Evolutionary conservation across 73 alveolate species (phyloP).

Genomic region (Tetrahymena elliotti): DNA sequence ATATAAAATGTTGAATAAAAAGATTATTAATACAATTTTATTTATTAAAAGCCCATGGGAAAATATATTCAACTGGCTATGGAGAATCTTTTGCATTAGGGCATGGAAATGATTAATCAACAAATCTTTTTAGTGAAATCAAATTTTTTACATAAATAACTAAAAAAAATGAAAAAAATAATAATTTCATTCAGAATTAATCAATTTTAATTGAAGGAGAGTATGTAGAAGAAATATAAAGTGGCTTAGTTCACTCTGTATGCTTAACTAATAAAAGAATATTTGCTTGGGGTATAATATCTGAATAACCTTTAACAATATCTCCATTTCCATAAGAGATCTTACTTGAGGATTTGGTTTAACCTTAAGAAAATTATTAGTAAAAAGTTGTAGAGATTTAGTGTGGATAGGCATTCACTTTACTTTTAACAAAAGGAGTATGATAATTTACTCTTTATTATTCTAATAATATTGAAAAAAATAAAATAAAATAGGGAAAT

Average conservation of each 20-base stretch:
- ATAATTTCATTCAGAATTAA: neutral
- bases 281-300: constrained; percentile 19
- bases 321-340: neutral
- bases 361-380: neutral
- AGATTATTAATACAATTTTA: neutral
- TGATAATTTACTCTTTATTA: neutral
- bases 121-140: constrained; percentile 3
- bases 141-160: neutral
- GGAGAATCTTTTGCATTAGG: constrained; percentile 41
- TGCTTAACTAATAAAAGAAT: constrained; percentile 9
- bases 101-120: constrained; percentile 21
- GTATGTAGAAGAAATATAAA: constrained; percentile 4
- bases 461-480: neutral
- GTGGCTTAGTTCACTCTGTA: constrained; percentile 40
- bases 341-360: neutral
- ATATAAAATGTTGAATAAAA: neutral
- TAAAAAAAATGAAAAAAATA: neutral
- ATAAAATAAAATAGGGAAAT: neutral
- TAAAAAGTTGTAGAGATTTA: constrained; percentile 16
- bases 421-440: constrained; percentile 13
- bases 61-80: constrained; percentile 23
- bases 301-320: neutral
- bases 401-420: constrained; percentile 26
- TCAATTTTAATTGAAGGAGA: neutral
- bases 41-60: neutral